Evolutionary conservation across 2,329 filamentous ascomycete species (phyloP), one percentile per base, ranked within the genome.

Genomic region (Cladosporium sp.): DNA sequence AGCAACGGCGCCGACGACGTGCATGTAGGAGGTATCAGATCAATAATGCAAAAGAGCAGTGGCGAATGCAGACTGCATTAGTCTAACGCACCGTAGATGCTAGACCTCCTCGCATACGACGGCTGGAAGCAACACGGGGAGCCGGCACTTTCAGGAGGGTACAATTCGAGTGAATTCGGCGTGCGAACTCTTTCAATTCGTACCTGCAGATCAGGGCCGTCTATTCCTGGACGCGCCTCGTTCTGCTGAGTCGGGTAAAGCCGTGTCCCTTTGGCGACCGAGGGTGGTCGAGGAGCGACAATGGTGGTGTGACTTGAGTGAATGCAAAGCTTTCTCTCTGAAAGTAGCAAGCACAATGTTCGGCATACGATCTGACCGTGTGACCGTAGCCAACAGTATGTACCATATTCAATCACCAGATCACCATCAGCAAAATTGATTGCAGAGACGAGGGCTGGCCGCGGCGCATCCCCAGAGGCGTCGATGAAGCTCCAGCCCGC

Each of bases 171-270:
- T 24, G 15, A 25, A 48, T 15, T 49, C 15, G 45, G 45, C 45
- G 45, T 17, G 19, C 12, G 17, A 49, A 49, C 17, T 36, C 47
- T n/a, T 49, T n/a, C 19, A 19, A 20, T 44, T 28, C 44, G 44
- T 49, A 49, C 47, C 47, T 49, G 47, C 47, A 49, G 47, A 49
- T 49, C 47, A 49, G 47, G 28, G 44, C 32, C 28, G 19, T 20
- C 47, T 49, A 49, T 49, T 49, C 47, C 47, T 49, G 47, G 47
- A 22, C 47, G 47, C 19, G 47, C 28, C 19, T n/a, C 36, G 36
- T 39, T n/a, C 15, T 28, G 44, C 28, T 48, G 44, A 19, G 13
- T 48, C 44, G 44, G 44, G 44, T 25, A 25, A 44, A 44, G 40
- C 40, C 40, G 40, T 44, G 40, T 44, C 17, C n/a, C 40, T 28